Conservation (phyloP, 768 basidiomycete genomes). For the Boletus reticuloceps region DNA sequence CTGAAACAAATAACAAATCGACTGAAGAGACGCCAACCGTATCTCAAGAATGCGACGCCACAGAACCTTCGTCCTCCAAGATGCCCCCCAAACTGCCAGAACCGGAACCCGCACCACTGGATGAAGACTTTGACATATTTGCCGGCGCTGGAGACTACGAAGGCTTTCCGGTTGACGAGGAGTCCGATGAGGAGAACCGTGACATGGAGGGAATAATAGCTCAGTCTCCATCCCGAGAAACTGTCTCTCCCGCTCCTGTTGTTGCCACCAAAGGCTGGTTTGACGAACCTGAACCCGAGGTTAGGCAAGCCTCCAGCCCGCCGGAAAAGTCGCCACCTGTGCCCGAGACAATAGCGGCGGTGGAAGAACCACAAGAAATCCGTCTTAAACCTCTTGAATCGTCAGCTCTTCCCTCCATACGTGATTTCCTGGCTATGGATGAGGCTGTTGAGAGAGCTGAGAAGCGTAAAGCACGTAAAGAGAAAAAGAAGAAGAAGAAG, state of each 20-base stretch:
- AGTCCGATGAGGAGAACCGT: slow-evolving; percentile 39
- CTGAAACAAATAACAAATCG: not conserved
- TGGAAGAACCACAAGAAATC: slow-evolving; percentile 39
- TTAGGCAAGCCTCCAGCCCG: not conserved
- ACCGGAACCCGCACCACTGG: slow-evolving; percentile 24
- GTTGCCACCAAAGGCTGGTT: slow-evolving; percentile 43
- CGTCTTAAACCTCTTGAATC: slow-evolving; percentile 74
- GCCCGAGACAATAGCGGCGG: slow-evolving; percentile 6
- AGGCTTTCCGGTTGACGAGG: slow-evolving; percentile 59
- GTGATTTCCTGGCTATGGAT: slow-evolving; percentile 78
- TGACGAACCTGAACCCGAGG: slow-evolving; percentile 36
- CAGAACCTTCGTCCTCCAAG: slow-evolving; percentile 5
- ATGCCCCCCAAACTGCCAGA: slow-evolving; percentile 9
- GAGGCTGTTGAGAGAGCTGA: slow-evolving; percentile 59
- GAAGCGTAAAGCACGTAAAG: slow-evolving; percentile 72
- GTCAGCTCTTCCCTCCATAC: slow-evolving; percentile 81
- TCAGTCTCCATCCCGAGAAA: slow-evolving; percentile 8
- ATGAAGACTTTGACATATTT: slow-evolving; percentile 85
- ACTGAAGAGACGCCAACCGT: not conserved
- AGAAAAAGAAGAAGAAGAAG: slow-evolving; percentile 54
- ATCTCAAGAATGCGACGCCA: not conserved
- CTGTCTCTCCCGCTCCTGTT: slow-evolving; percentile 2
- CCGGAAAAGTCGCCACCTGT: slow-evolving; percentile 14
- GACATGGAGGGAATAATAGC: slow-evolving; percentile 15
- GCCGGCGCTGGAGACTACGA: slow-evolving; percentile 82